phyloP scores from a whole-genome alignment of 768 basidiomycete genomes.

The Kwoniella bestiolae region DNA sequence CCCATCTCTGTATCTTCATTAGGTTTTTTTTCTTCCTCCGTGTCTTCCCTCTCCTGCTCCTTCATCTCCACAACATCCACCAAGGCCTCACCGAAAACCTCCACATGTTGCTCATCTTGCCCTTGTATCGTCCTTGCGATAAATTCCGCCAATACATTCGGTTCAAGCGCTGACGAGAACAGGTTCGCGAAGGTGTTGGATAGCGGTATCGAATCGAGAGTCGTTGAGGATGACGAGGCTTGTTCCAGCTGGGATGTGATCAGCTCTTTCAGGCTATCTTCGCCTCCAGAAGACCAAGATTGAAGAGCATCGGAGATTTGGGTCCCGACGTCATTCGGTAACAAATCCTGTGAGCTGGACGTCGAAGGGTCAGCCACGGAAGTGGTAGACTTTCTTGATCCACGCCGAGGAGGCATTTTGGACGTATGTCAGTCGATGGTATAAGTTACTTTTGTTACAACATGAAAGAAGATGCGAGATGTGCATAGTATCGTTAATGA shows the following conservation, averaged over 20 bases:
- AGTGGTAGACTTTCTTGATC: not conserved
- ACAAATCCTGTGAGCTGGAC: not conserved
- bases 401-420: slow-evolving; percentile 21
- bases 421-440: not conserved
- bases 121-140: slow-evolving; percentile 4
- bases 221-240: slow-evolving; percentile 1
- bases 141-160: slow-evolving; percentile 16
- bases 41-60: slow-evolving; percentile 38
- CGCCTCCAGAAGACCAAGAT: slow-evolving; percentile 17
- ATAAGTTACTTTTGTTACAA: not conserved
- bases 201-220: slow-evolving; percentile 16
- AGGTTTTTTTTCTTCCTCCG: slow-evolving; percentile 14
- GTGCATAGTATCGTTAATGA: not conserved
- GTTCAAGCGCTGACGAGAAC: slow-evolving; percentile 13
- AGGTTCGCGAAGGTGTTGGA: slow-evolving; percentile 13
- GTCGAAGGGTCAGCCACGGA: not conserved
- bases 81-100: slow-evolving; percentile 20
- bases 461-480: not conserved
- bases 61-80: slow-evolving; percentile 32
- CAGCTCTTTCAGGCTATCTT: slow-evolving; percentile 1
- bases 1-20: slow-evolving; percentile 19
- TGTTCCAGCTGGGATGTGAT: slow-evolving; percentile 9
- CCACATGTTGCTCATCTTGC: slow-evolving; percentile 13
- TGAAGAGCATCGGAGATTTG: slow-evolving; percentile 17
- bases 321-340: slow-evolving; percentile 7